Conservation (phyloP, 192 early-diverging fungal species). For the Coemansia sp. region DNA sequence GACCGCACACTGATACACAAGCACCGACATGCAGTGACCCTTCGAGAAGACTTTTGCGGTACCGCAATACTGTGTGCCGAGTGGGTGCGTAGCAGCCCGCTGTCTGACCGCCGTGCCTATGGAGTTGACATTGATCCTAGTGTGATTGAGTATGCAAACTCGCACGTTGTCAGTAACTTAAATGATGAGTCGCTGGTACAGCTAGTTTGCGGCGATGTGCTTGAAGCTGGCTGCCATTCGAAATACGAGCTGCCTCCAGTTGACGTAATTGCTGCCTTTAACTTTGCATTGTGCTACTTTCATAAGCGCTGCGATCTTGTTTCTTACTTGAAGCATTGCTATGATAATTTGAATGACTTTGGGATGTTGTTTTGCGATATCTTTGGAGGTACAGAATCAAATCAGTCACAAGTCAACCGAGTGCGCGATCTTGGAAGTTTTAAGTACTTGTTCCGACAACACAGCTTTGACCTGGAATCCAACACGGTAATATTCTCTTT, state of each 20-base stretch:
- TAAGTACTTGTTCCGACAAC: slow-evolving; percentile 46
- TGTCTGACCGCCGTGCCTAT: slow-evolving; percentile 19
- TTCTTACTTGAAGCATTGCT: slow-evolving; percentile 33
- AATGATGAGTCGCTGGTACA: neutral
- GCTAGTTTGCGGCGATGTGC: slow-evolving; percentile 21
- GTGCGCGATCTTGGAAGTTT: slow-evolving; percentile 16
- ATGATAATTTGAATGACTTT: slow-evolving; percentile 23
- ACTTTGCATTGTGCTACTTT: slow-evolving; percentile 50
- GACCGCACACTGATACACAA: neutral
- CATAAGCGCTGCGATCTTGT: slow-evolving; percentile 37
- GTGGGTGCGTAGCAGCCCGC: slow-evolving; percentile 23
- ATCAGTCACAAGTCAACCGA: slow-evolving; percentile 6
- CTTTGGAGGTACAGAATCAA: slow-evolving; percentile 42
- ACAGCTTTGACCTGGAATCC: slow-evolving; percentile 29
- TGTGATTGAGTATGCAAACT: slow-evolving; percentile 41
- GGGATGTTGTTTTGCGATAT: slow-evolving; percentile 52
- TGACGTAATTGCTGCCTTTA: slow-evolving; percentile 49
- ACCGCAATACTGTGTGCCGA: slow-evolving; percentile 52
- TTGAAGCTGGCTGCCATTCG: slow-evolving; percentile 8
- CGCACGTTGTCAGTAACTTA: slow-evolving; percentile 10
- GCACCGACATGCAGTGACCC: slow-evolving; percentile 18
- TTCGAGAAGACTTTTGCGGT: slow-evolving; percentile 57
- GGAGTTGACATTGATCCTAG: slow-evolving; percentile 53
- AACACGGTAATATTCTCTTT: slow-evolving; percentile 33
- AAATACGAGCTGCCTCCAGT: slow-evolving; percentile 19